A percentile compares a stretch with the other conserved stretches of the same genome.
These are phyloP conservation scores for Naematelia aurantialba DNA, from an alignment of 768 basidiomycete species.

Conservation along the genomic window DNA sequence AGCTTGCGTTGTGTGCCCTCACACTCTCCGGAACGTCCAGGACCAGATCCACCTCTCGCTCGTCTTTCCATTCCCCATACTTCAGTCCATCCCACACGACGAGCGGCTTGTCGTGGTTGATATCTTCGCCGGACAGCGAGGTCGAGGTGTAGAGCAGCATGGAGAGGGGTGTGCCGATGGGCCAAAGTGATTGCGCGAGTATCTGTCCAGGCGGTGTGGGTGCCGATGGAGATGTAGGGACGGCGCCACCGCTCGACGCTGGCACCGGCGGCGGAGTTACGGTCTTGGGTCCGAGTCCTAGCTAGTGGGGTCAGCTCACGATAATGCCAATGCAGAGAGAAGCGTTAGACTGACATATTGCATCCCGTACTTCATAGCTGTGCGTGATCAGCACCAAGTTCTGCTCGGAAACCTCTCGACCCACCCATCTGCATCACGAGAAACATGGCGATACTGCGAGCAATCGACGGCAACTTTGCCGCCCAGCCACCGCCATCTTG, in stretches of 20 bases:
- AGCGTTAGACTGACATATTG: slow-evolving; percentile 26
- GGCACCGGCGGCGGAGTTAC: slow-evolving; percentile 14
- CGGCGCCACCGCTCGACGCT: slow-evolving; percentile 1
- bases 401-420: not conserved
- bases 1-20: slow-evolving; percentile 35
- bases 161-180: slow-evolving; percentile 40
- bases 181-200: slow-evolving; percentile 36
- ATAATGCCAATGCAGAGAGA: not conserved
- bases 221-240: not conserved
- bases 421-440: slow-evolving; percentile 35
- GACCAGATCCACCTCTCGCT: slow-evolving; percentile 36
- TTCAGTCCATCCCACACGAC: slow-evolving; percentile 44
- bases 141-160: slow-evolving; percentile 43
- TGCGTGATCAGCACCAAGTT: not conserved
- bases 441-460: slow-evolving; percentile 30
- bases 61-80: slow-evolving; percentile 46
- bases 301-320: slow-evolving; percentile 7
- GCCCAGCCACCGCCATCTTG: slow-evolving; percentile 9
- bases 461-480: slow-evolving; percentile 11
- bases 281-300: slow-evolving; percentile 19
- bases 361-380: slow-evolving; percentile 41
- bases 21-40: slow-evolving; percentile 45
- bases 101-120: slow-evolving; percentile 27
- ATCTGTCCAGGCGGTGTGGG: not conserved
- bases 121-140: slow-evolving; percentile 16